Evolutionary conservation across 331 rosid genomes (phyloP).

Genomic region (Dryas integrifolia): DNA sequence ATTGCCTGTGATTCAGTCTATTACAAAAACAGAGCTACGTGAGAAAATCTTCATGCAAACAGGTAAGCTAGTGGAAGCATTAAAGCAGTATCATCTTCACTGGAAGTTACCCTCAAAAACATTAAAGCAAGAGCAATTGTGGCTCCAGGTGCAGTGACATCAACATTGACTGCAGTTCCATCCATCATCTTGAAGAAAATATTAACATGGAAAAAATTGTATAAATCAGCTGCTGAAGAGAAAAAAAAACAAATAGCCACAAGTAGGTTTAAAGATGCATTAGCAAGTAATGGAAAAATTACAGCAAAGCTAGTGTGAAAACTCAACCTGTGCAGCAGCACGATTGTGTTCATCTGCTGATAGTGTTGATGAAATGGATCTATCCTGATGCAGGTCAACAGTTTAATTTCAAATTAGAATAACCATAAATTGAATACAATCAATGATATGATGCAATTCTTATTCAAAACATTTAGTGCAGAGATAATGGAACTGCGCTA

Average conservation of each 20-base stretch:
- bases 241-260: constrained; percentile 1
- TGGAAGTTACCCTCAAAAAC: constrained; percentile 73
- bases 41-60: constrained; percentile 23
- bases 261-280: not conserved
- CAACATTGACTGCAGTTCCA: constrained; percentile 79
- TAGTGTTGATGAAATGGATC: constrained; percentile 46
- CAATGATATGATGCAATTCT: not conserved
- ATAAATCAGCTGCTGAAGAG: constrained; percentile 24
- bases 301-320: constrained; percentile 3
- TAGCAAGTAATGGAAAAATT: not conserved
- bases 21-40: constrained; percentile 30
- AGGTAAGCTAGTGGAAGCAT: constrained; percentile 18
- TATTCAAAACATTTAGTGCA: not conserved
- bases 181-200: constrained; percentile 74
- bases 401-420: constrained; percentile 6
- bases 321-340: constrained; percentile 65
- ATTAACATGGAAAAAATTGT: constrained; percentile 14
- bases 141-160: constrained; percentile 98
- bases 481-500: not conserved
- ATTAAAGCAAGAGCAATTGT: constrained; percentile 85
- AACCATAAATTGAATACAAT: constrained; percentile 2
- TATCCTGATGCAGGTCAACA: constrained; percentile 53
- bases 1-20: constrained; percentile 91
- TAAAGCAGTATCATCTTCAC: constrained; percentile 19
- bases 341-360: constrained; percentile 68